Base-by-base conservation (phyloP, 768 basidiomycete species). In the Tephrocybe rancida region DNA sequence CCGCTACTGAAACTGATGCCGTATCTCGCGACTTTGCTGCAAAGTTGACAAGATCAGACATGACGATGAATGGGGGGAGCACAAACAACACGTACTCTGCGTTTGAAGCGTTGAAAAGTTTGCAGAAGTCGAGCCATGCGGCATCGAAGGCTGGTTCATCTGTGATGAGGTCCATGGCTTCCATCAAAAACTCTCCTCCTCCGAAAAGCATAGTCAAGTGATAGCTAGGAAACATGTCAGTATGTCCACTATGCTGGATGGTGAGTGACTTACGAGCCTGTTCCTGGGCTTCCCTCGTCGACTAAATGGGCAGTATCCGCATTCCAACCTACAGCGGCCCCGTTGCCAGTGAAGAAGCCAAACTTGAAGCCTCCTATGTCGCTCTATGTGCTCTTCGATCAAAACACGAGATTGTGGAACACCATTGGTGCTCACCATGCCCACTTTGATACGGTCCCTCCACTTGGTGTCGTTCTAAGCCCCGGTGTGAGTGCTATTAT, bases 111-210 rank as follows among this genome's bases (percentile, higher is more conserved):
- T 73, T 74, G 44, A 62, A 69, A n/a, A 70, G 59, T 35, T 60
- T 61, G 48, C 73, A 74, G 49, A 73, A 73, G 55, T 73, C 73
- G 14, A 74, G 30, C 73, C 73, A 74, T 6, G 72, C 71, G 34
- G 69, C 70, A 51, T 74, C 71, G 52, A 74, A 74, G 22, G 61
- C 70, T 1, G 71, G 69, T 45, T 68, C 72, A 7, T 43, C 34
- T 10, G 13, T 39, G 9, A 21, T 70, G 11, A 73, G 43, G 29
- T 73, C 71, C 70, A 73, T 70, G n/a, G 64, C 65, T 46, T 74
- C 73, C 72, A 74, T 74, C 25, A 73, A 50, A 48, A 74, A 69
- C 52, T 73, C 73, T 11, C 72, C 71, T 4, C 71, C 73, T 19
- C 70, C 71, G 32, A 71, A 72, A 8, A 71, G 50, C 71, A 72